Conservation (phyloP, 371 early-diverging fungal genomes). For the Sporodiniella umbellata region DNA sequence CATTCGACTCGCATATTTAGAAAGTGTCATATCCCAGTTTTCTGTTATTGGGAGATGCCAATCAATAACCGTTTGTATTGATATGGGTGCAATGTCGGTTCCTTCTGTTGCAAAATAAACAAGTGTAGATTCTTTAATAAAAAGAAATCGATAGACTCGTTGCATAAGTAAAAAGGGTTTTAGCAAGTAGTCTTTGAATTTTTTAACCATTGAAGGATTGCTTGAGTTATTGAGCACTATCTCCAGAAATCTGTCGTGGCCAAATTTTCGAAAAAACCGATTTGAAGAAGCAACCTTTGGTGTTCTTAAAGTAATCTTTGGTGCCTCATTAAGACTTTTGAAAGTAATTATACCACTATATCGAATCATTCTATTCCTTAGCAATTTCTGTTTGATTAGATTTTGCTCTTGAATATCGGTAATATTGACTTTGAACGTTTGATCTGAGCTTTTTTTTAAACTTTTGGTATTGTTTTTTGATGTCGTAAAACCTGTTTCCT, state of each 20-base stretch:
- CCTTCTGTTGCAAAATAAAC: slow-evolving; percentile 45
- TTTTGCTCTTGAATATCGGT: not conserved
- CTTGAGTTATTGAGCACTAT: slow-evolving; percentile 17
- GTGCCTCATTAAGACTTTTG: not conserved
- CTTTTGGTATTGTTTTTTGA: too few species aligned
- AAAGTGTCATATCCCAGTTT: slow-evolving; percentile 37
- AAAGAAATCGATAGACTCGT: slow-evolving; percentile 30
- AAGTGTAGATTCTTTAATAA: slow-evolving; percentile 34
- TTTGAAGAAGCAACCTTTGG: slow-evolving; percentile 38
- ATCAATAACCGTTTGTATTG: slow-evolving; percentile 36
- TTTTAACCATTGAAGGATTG: slow-evolving; percentile 9
- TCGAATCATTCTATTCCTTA: slow-evolving; percentile 25
- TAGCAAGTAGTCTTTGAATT: slow-evolving; percentile 15
- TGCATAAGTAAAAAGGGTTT: slow-evolving; percentile 41
- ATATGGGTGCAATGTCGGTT: slow-evolving; percentile 18
- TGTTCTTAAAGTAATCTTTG: slow-evolving; percentile 19
- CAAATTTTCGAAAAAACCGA: slow-evolving; percentile 43
- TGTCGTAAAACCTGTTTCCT: too few species aligned
- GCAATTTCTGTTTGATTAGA: not conserved
- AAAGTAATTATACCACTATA: slow-evolving; percentile 21
- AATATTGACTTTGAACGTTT: not conserved
- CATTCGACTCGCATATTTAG: slow-evolving; percentile 46
- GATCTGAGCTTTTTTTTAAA: not conserved
- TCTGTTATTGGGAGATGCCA: slow-evolving; percentile 45
- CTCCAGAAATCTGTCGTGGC: slow-evolving; percentile 38